These are phyloP conservation scores for Geopyxis carbonaria DNA, from an alignment of 495 filamentous ascomycete genomes.

Conservation along the genomic window DNA sequence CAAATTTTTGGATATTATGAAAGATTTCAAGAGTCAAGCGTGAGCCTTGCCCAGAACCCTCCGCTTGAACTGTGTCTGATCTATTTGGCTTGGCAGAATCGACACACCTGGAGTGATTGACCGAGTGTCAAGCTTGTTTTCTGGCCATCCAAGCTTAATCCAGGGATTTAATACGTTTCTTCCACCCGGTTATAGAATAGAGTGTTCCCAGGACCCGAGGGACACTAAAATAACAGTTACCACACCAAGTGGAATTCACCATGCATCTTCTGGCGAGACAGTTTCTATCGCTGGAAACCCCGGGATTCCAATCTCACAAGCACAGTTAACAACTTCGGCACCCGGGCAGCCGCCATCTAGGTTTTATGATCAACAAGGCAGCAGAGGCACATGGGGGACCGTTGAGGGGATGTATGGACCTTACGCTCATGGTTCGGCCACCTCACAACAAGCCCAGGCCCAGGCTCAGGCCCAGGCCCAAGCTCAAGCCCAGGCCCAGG, in stretches of 20 bases:
- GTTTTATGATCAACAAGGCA: conserved; percentile 30
- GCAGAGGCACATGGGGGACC: conserved; percentile 29
- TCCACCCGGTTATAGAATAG: conserved; percentile 91
- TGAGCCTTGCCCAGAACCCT: conserved; percentile 31
- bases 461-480: conserved; percentile 12
- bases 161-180: conserved; percentile 98
- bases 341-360: conserved; percentile 18
- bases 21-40: conserved; percentile 98
- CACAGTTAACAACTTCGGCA: not conserved
- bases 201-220: conserved; percentile 39
- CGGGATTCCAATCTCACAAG: conserved; percentile 10
- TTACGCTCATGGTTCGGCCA: conserved; percentile 14
- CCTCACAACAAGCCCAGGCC: conserved; percentile 8
- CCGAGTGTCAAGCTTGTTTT: conserved; percentile 89
- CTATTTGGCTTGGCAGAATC: conserved; percentile 40
- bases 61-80: too few relatives aligned
- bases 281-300: conserved; percentile 19
- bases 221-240: conserved; percentile 64
- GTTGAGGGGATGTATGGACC: conserved; percentile 23
- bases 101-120: conserved; percentile 97
- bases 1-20: conserved; percentile 97
- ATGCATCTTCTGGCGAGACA: conserved; percentile 30
- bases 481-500: not conserved
- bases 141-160: conserved; percentile 88
- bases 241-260: conserved; percentile 72